Evolutionary conservation across 169 alveolate species (phyloP), one percentile per base, ranked within the genome.

Genomic region (Cyclospora cayetanensis): DNA sequence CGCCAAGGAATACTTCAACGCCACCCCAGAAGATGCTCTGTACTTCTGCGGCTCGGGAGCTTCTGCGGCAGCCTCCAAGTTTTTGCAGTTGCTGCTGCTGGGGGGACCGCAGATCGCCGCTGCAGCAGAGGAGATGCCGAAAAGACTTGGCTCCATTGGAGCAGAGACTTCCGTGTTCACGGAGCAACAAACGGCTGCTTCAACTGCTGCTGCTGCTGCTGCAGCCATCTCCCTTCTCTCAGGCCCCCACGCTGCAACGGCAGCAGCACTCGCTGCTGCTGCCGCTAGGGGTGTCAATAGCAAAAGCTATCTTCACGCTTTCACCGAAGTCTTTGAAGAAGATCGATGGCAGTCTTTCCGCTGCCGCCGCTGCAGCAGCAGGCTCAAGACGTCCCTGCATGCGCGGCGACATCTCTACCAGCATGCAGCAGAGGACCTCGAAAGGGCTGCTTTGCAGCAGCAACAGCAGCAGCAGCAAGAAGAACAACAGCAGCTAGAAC

Each of bases 11-110:
- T 89, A 89, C 60, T 43, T 93, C 60, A 80, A 90, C 27, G 93
- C 82, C 52, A 29, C 35, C 63, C 91, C 82, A 37, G 83, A 90
- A 25, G 94, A 93, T 55, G 95, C 94, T 18, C 90, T 91, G 34
- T 91, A 91, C 27, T 94, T 94, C 90, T 80, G 93, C 68, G 96
- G 96, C 34, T 46, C 70, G 1, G 96, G 96, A 11, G 93, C 85
- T 0, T 68, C 92, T n/a, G 92, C 70, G 2, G 92, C 93, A 27
- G 90, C 82, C 41, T 20, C 83, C 0, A 90, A 90, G 85, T 60
- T 90, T 34, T 63, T 65, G 25, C 85, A 90, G 63, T 60, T 90
- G 37, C 80, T 90, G 66, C 84, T 82, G 50, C 90, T 82, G 39
- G 77, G 77, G 41, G 77, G 60, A 39, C 90, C 41, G n/a, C 85